Percentiles rank a stretch among this genome's conserved stretches.
phyloP scores from a whole-genome alignment of 148 eudicot species.

The Camellia lanceoleosa region DNA sequence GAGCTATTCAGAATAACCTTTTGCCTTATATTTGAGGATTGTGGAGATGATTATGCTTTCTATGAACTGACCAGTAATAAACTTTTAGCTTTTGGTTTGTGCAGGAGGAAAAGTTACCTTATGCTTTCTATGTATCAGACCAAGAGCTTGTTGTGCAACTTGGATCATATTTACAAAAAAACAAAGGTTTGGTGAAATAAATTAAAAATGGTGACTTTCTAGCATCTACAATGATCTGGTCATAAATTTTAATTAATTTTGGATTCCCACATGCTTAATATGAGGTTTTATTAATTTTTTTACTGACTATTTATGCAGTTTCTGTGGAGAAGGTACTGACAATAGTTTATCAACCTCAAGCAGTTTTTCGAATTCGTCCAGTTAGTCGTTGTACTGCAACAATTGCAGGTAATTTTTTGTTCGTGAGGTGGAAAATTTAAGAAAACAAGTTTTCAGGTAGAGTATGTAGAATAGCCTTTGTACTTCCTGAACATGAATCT shows the following conservation, averaged over 20 bases:
- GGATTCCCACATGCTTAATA: not conserved
- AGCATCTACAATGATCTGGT: conserved; percentile 10
- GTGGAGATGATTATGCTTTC: not conserved
- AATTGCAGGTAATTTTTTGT: conserved; percentile 58
- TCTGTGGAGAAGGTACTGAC: conserved; percentile 95
- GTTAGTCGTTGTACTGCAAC: conserved; percentile 95
- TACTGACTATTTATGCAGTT: conserved; percentile 40
- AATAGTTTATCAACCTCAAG: conserved; percentile 94
- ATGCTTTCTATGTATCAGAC: conserved; percentile 88
- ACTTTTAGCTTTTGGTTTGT: conserved; percentile 11
- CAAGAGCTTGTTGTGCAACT: conserved; percentile 69
- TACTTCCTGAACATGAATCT: too few species aligned
- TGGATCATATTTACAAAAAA: conserved; percentile 68
- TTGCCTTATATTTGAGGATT: not conserved
- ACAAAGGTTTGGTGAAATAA: conserved; percentile 53
- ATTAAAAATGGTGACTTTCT: not conserved
- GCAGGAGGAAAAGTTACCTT: conserved; percentile 93
- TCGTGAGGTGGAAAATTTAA: too few species aligned
- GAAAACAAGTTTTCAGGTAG: too few species aligned
- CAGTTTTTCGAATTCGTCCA: conserved; percentile 90
- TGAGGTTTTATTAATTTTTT: not conserved
- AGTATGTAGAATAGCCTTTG: too few species aligned
- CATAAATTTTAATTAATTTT: not conserved
- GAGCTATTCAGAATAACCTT: not conserved
- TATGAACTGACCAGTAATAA: not conserved